Conservation (phyloP, 2,329 filamentous ascomycete genomes). For the Fusarium redolens region DNA sequence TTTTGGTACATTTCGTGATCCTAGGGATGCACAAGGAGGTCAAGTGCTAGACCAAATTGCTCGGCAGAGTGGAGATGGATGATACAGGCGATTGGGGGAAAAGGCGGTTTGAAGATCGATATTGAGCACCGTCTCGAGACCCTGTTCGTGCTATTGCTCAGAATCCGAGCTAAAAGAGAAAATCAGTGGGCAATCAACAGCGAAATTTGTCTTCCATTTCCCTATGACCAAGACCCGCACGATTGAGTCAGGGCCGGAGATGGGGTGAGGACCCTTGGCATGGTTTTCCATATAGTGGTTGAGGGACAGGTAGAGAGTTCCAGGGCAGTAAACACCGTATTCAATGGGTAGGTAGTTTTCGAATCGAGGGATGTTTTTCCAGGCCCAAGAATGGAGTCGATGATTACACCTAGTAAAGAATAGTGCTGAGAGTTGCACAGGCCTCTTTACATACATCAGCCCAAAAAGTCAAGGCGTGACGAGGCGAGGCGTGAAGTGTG, state of each 20-base stretch:
- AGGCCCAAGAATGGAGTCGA: slow-evolving; percentile 9
- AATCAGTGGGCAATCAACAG: slow-evolving; percentile 30
- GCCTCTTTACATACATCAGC: slow-evolving; percentile 5
- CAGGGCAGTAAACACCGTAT: slow-evolving; percentile 12
- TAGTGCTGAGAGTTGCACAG: slow-evolving; percentile 26
- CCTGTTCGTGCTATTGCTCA: slow-evolving; percentile 12
- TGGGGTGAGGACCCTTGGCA: slow-evolving; percentile 28
- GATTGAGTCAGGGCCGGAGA: slow-evolving; percentile 36
- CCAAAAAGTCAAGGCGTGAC: slow-evolving; percentile 29
- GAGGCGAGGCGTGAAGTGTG: slow-evolving; percentile 28
- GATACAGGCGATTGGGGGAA: slow-evolving; percentile 30
- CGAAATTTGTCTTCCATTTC: slow-evolving; percentile 34
- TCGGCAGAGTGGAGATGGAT: slow-evolving; percentile 31
- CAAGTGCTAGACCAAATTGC: slow-evolving; percentile 30
- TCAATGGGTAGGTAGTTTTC: background rate
- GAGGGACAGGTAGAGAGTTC: slow-evolving; percentile 8
- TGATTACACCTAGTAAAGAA: slow-evolving; percentile 27
- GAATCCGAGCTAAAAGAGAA: slow-evolving; percentile 21
- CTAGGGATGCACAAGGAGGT: slow-evolving; percentile 16
- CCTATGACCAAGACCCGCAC: slow-evolving; percentile 21
- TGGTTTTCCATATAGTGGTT: slow-evolving; percentile 22
- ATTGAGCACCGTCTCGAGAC: slow-evolving; percentile 37
- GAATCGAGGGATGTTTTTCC: slow-evolving; percentile 14
- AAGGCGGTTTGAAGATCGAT: slow-evolving; percentile 40
- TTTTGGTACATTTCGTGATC: slow-evolving; percentile 10